Percentiles rank a stretch among this genome's conserved stretches.
Conservation (phyloP, 352 stramenopile genomes). For the Globisporangium carolinianum region DNA sequence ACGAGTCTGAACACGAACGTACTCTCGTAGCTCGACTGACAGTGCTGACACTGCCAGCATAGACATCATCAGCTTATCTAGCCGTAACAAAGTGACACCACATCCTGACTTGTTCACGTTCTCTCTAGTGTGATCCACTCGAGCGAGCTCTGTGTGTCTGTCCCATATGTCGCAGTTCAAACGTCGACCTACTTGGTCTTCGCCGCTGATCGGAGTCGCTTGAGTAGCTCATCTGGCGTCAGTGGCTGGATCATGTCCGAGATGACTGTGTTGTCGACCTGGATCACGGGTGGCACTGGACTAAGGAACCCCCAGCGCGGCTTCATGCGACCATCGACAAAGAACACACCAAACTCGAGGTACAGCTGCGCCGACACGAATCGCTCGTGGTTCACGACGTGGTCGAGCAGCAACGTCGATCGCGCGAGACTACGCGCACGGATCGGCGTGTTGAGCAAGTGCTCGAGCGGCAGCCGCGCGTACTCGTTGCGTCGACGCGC, state of each 20-base stretch:
- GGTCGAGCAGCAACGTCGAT: constrained; percentile 4
- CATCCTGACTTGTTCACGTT: no score
- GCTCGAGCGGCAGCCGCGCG: constrained; percentile 6
- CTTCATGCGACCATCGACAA: no score
- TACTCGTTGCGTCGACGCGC: constrained; percentile 3
- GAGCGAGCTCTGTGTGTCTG: not conserved
- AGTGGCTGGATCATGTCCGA: no score
- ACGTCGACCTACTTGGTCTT: not conserved
- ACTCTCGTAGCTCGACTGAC: not conserved
- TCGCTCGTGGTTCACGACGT: constrained; percentile 6
- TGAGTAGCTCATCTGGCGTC: not conserved
- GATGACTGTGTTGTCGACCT: no score
- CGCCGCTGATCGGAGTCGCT: not conserved
- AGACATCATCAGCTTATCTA: no score
- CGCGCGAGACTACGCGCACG: constrained; percentile 22
- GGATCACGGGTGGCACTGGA: no score
- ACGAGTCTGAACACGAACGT: not conserved
- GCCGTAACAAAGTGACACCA: no score
- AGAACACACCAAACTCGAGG: no score
- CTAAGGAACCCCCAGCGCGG: no score
- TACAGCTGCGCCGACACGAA: no score
- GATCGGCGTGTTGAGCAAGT: constrained; percentile 5
- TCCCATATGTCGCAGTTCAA: no score
- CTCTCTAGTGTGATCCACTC: not conserved
- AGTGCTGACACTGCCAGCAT: no score